These are phyloP conservation scores for Fusarium hainanense DNA, from an alignment of 2,329 filamentous ascomycete species.

Conservation along the genomic window DNA sequence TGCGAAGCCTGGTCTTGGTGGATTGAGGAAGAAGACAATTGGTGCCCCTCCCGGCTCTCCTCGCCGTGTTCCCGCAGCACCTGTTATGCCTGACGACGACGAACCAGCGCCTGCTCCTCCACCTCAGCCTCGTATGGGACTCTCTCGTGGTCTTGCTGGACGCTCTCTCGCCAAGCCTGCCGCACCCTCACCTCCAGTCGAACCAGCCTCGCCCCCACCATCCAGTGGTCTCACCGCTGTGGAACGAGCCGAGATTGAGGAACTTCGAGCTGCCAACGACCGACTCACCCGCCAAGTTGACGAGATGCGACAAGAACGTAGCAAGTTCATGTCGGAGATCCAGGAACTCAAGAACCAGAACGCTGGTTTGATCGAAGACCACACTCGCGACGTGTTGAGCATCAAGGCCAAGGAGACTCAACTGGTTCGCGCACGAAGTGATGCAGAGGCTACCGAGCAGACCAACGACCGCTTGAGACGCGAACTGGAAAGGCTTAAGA, in stretches of 20 bases:
- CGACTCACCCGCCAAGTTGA: slow-evolving; percentile 79
- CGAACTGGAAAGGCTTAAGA: slow-evolving; percentile 93
- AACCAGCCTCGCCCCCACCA: slow-evolving; percentile 67
- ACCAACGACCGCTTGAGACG: slow-evolving; percentile 84
- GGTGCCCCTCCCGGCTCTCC: slow-evolving; percentile 66
- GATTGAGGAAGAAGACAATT: slow-evolving; percentile 69
- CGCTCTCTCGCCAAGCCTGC: slow-evolving; percentile 84
- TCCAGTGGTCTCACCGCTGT: slow-evolving; percentile 76
- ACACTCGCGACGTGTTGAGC: slow-evolving; percentile 92
- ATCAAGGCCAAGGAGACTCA: slow-evolving; percentile 99
- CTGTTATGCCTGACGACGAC: slow-evolving; percentile 61
- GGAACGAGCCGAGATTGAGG: slow-evolving; percentile 93
- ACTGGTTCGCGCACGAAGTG: slow-evolving; percentile 88
- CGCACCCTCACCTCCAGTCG: slow-evolving; percentile 60
- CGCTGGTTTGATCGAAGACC: slow-evolving; percentile 94
- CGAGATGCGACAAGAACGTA: slow-evolving; percentile 83
- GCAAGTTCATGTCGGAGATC: slow-evolving; percentile 85
- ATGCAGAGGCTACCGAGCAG: slow-evolving; percentile 88
- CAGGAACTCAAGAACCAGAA: slow-evolving; percentile 97
- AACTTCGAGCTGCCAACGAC: slow-evolving; percentile 86
- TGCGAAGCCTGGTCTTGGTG: slow-evolving; percentile 65
- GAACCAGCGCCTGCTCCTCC: slow-evolving; percentile 64
- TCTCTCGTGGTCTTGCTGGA: slow-evolving; percentile 84
- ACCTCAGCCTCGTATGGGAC: slow-evolving; percentile 70
- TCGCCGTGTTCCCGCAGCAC: slow-evolving; percentile 59